Percentiles rank a stretch among this genome's conserved stretches.
phyloP scores from a whole-genome alignment of 768 basidiomycete species.

The Baorangia bicolor region DNA sequence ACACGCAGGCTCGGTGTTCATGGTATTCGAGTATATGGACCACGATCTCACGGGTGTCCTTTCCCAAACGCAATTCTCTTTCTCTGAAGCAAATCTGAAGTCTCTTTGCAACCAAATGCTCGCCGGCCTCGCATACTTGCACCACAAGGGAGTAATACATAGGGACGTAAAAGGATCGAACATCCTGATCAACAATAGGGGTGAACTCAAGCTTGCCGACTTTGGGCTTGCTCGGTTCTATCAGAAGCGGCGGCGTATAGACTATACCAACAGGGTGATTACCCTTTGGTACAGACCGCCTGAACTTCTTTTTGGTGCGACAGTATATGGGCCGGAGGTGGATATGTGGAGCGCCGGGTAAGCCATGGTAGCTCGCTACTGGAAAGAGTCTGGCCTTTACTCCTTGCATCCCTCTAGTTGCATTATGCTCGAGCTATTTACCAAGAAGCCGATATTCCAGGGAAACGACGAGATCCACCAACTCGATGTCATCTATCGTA shows the following conservation, averaged over 20 bases:
- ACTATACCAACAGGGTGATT: slow-evolving; percentile 99
- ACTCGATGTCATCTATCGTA: slow-evolving; percentile 86
- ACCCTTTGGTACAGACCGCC: slow-evolving; percentile 98
- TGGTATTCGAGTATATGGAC: slow-evolving; percentile 99
- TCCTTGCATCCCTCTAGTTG: slow-evolving; percentile 52
- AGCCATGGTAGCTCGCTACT: background rate
- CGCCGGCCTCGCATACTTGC: slow-evolving; percentile 89
- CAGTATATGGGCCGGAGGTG: slow-evolving; percentile 94
- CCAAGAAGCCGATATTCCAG: slow-evolving; percentile 95
- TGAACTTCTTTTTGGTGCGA: slow-evolving; percentile 92
- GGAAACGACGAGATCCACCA: slow-evolving; percentile 98
- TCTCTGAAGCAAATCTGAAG: slow-evolving; percentile 88
- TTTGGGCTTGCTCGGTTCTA: slow-evolving; percentile 98
- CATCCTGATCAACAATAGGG: slow-evolving; percentile 87
- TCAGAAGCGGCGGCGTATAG: slow-evolving; percentile 82
- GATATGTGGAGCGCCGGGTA: slow-evolving; percentile 99
- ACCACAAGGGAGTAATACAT: slow-evolving; percentile 94
- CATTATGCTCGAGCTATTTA: slow-evolving; percentile 97
- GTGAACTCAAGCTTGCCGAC: slow-evolving; percentile 94
- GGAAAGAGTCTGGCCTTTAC: background rate
- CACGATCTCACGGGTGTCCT: slow-evolving; percentile 95
- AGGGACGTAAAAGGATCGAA: slow-evolving; percentile 99
- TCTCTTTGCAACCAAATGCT: slow-evolving; percentile 97
- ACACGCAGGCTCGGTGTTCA: slow-evolving; percentile 83
- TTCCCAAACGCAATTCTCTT: slow-evolving; percentile 84